Evolutionary conservation across 2,329 filamentous ascomycete genomes (phyloP), one percentile per base, ranked within the genome.

Genomic region (Cadophora luteo-olivacea): DNA sequence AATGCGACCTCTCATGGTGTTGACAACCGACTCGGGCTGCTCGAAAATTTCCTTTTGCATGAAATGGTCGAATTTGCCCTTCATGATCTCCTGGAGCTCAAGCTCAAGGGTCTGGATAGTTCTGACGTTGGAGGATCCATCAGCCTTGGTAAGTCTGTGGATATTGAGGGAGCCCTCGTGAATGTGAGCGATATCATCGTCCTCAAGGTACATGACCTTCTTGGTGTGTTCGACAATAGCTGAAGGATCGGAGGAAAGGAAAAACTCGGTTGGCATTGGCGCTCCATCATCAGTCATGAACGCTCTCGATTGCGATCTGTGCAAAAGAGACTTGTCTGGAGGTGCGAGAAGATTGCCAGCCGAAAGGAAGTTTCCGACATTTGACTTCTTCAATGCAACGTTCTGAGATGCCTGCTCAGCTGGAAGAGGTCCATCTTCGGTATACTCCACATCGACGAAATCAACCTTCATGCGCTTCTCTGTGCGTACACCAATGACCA

Each of bases 21-120:
- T 99, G 85, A 99, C 91, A 70, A 99, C 93, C 16, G 96, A 99
- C 84, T 99, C 96, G 79, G 96, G 96, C 86, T 99, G 96, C 87
- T 99, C 96, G 82, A 99, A 99, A 79, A 99, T 99, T 82, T 99
- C 96, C 89, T 99, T 99, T 82, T 99, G 96, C 96, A 99, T 99
- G 87, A 97, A 99, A 85, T 99, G 96, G 82, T 99, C 96, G 83
- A 98, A 99, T 81, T 96, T 97, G 82, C 96, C 96, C 91, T 99
- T 99, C 96, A 99, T 99, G 83, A 99, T 99, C 86, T 99, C 94
- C 86, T 99, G 96, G 73, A 99, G 91, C 86, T 99, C 94, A 62
- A 99, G 92, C 86, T 99, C 96, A 67, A 99, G 89, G 66, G 96
- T 99, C 87, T 99, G 96, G 81, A 99, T 99, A 77, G 92, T 93